Evolutionary conservation across 768 basidiomycete genomes (phyloP).

Genomic region (Leccinum subgranulosum): DNA sequence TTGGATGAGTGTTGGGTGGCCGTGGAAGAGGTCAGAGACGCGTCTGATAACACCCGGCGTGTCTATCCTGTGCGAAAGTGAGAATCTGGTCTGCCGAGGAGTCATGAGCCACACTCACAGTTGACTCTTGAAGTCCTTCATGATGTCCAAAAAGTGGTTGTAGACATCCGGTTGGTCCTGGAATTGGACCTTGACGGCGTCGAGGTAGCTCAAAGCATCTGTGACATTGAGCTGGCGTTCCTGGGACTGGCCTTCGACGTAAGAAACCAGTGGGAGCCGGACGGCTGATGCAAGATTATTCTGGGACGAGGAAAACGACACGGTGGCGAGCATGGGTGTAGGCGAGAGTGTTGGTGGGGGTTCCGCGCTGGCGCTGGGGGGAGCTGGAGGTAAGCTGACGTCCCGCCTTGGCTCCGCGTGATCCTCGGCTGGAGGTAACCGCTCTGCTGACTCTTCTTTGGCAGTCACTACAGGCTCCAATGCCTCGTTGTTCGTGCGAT

Average conservation of each 20-base stretch:
- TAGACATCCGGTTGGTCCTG: conserved; percentile 59
- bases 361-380: conserved; percentile 6
- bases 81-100: neutral
- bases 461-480: neutral
- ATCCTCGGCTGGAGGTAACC: conserved; percentile 11
- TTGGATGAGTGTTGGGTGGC: conserved; percentile 87
- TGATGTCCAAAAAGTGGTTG: conserved; percentile 62
- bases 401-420: conserved; percentile 18
- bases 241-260: conserved; percentile 22
- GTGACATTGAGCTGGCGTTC: conserved; percentile 56
- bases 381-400: conserved; percentile 24
- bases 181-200: conserved; percentile 62
- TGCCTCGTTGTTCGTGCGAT: conserved; percentile 5
- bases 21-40: conserved; percentile 89
- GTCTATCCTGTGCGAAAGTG: conserved; percentile 66
- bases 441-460: conserved; percentile 7
- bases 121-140: conserved; percentile 76
- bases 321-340: conserved; percentile 13
- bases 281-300: conserved; percentile 2
- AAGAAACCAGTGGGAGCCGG: conserved; percentile 23
- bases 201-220: conserved; percentile 61
- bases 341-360: conserved; percentile 9
- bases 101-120: conserved; percentile 33
- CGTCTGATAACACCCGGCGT: conserved; percentile 97
- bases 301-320: conserved; percentile 5